Conservation (phyloP, 2,329 filamentous ascomycete species). For the Calonectria henricotiae region DNA sequence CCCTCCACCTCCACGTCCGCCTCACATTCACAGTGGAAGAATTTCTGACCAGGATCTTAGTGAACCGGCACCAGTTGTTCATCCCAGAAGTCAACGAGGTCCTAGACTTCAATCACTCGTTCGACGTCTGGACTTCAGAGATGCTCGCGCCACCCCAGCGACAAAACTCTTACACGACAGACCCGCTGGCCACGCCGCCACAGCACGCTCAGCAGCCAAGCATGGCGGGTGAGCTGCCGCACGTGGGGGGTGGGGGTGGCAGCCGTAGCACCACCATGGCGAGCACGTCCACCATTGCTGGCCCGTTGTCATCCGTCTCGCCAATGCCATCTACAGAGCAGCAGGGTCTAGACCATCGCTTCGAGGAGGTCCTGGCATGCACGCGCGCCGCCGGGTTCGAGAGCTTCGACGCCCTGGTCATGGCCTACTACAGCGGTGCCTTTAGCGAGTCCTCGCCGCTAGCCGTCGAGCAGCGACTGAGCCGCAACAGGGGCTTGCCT, state of each 20-base stretch:
- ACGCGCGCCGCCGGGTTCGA: slow-evolving; percentile 27
- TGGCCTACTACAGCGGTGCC: slow-evolving; percentile 30
- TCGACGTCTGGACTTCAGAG: slow-evolving; percentile 26
- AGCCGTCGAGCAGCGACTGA: slow-evolving; percentile 27
- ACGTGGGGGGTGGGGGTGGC: slow-evolving; percentile 18
- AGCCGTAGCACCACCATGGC: not conserved
- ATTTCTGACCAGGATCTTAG: not conserved
- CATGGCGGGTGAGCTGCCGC: slow-evolving; percentile 8
- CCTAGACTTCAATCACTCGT: slow-evolving; percentile 23
- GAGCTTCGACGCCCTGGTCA: slow-evolving; percentile 32
- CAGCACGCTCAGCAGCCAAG: slow-evolving; percentile 14
- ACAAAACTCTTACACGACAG: slow-evolving; percentile 8
- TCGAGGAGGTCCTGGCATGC: slow-evolving; percentile 25
- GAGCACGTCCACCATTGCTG: not conserved
- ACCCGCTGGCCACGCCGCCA: slow-evolving; percentile 17
- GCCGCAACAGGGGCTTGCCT: slow-evolving; percentile 31
- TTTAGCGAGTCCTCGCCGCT: slow-evolving; percentile 29
- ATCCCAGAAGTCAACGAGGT: slow-evolving; percentile 23
- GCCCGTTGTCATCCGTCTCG: slow-evolving; percentile 8
- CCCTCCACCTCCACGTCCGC: not conserved
- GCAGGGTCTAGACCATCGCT: slow-evolving; percentile 24
- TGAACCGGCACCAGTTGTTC: slow-evolving; percentile 24
- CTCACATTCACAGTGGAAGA: not conserved
- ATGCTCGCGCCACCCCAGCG: slow-evolving; percentile 22
- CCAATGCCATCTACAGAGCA: not conserved